A percentile compares a stretch with the other conserved stretches of the same genome.
phyloP scores from a whole-genome alignment of 306 rosid genomes.

The Fagus crenata region DNA sequence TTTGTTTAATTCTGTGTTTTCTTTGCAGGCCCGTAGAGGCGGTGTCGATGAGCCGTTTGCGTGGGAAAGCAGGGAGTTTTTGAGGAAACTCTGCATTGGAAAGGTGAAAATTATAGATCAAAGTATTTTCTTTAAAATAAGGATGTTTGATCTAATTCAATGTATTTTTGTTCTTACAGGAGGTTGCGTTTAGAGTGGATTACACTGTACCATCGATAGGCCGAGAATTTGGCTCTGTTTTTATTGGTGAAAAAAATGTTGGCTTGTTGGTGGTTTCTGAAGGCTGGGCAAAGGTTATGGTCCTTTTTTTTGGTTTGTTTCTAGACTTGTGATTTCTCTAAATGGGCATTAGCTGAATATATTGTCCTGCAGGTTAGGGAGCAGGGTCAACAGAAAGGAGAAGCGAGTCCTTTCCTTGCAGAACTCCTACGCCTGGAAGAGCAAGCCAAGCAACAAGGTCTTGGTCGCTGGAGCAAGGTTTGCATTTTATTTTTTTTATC shows the following conservation, averaged over 20 bases:
- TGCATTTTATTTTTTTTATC: slow-evolving; percentile 12
- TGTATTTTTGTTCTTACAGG: slow-evolving; percentile 48
- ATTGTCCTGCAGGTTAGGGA: slow-evolving; percentile 69
- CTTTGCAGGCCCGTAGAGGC: slow-evolving; percentile 77
- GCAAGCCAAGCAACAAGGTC: slow-evolving; percentile 81
- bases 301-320: background rate
- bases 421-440: slow-evolving; percentile 82
- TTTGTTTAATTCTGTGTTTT: background rate
- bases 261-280: slow-evolving; percentile 70
- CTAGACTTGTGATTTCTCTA: background rate
- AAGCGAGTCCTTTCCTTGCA: slow-evolving; percentile 80
- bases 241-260: slow-evolving; percentile 77
- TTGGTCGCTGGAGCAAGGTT: slow-evolving; percentile 98
- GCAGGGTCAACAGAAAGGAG: slow-evolving; percentile 88
- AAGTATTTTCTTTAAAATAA: slow-evolving; percentile 6
- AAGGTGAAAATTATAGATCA: slow-evolving; percentile 47
- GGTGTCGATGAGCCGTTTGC: slow-evolving; percentile 92
- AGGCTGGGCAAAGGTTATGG: slow-evolving; percentile 94
- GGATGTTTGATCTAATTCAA: slow-evolving; percentile 12
- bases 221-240: slow-evolving; percentile 91
- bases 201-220: slow-evolving; percentile 77
- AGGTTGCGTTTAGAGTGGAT: slow-evolving; percentile 80
- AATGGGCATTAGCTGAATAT: slow-evolving; percentile 23
- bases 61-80: slow-evolving; percentile 92
- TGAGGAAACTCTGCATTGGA: slow-evolving; percentile 86